Conservation (phyloP, 768 basidiomycete species). For the Mycena pura region DNA sequence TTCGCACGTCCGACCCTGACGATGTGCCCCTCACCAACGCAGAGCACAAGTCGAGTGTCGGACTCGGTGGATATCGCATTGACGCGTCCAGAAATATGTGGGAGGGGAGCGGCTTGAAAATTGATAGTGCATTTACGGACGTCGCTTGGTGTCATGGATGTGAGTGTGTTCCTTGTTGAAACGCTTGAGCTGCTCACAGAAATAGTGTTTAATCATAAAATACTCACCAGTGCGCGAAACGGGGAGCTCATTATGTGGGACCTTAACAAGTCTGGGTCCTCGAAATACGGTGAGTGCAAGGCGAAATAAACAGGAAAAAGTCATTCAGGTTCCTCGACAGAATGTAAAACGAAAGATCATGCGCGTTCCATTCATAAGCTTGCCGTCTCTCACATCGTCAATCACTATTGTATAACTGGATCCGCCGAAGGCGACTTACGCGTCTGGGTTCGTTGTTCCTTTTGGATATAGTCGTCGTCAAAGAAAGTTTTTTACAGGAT, state of each 20-base stretch:
- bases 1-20: conserved; percentile 61
- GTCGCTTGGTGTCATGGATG: conserved; percentile 81
- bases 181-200: background rate
- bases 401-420: conserved; percentile 78
- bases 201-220: conserved; percentile 74
- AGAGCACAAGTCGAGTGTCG: conserved; percentile 61
- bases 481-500: no score
- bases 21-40: conserved; percentile 37
- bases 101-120: conserved; percentile 79
- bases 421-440: conserved; percentile 83
- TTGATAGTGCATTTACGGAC: conserved; percentile 79
- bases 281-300: conserved; percentile 72
- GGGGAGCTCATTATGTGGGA: conserved; percentile 90
- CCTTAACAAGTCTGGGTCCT: conserved; percentile 65
- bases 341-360: conserved; percentile 72
- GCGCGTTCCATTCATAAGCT: conserved; percentile 75
- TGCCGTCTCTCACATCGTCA: conserved; percentile 69
- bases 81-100: conserved; percentile 79
- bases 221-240: conserved; percentile 80
- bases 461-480: background rate
- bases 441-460: conserved; percentile 66
- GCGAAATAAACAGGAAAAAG: background rate
- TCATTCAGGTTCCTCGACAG: conserved; percentile 40
- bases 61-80: conserved; percentile 69
- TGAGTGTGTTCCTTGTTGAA: conserved; percentile 36